Evolutionary conservation across 495 filamentous ascomycete genomes (phyloP), one percentile per base, ranked within the genome.

Genomic region (Penicillium pulvis): DNA sequence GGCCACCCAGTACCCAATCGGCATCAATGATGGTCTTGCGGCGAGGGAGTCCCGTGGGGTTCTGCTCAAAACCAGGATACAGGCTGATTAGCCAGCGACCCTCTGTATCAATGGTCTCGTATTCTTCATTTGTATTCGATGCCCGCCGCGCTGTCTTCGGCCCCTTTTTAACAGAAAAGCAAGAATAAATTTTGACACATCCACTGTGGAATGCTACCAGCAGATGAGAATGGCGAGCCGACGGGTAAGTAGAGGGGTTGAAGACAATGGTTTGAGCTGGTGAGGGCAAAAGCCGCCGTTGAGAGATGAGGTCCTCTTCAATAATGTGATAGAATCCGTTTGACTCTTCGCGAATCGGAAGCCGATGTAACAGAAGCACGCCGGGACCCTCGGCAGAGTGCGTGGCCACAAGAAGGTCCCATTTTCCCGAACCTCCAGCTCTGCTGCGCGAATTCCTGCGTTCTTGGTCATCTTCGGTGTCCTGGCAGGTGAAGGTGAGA

Each of bases 1-100:
- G 85, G 39, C 92, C 93, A 44, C 86, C 84, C n/a, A 87, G 77
- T 8, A 91, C 84, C 93, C 93, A 97, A 54, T 89, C 79, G 0
- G 91, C 89, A 57, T 87, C 87, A n/a, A 95, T 76, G 33, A 96
- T 83, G 1, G 82, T 83, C 67, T 96, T 97, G 35, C 93, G 84
- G 66, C 73, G 48, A 11, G 73, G 63, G 3, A 78, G 71, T 26
- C 75, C 80, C 12, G 57, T 66, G 26, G 70, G 45, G 20, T 65
- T 68, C 51, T 61, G 70, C 58, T 81, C 76, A 66, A 91, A 91
- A 0, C 86, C 84, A 7, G 85, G 80, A 60, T 90, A 89, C 47
- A 92, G 77, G 20, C 87, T 86, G 39, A 91, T 73, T 3, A 89
- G 77, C 88, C 88, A 92, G 41, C 71, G 71, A 10, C 80, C 75